Evolutionary conservation across 805 yeast species (phyloP), one percentile per base, ranked within the genome.

Genomic region (Scheffersomyces ergatensis): DNA sequence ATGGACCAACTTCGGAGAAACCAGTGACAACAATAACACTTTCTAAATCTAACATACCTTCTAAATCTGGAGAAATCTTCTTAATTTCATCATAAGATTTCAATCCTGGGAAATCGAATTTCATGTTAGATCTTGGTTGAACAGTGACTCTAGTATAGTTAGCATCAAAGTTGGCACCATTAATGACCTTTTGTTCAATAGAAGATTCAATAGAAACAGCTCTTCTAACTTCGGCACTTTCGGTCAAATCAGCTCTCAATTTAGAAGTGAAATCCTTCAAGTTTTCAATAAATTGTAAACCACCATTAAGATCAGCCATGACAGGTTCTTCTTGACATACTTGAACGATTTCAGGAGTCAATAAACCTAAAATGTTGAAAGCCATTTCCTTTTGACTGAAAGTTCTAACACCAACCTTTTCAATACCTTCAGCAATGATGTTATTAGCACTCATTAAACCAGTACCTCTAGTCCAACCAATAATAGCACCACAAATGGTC

Each of bases 401-500:
- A 33, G 99, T 93, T 72, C 98, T 86, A 36, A 93, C 97, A 58
- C 99, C 98, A 46, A 85, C 74, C 62, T 81, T 80, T 73, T 93
- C 99, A 60, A 93, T 87, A 53, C 97, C 97, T 72, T 90, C 97
- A 46, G 99, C 97, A 65, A 93, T 88, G 63, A 89, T 85, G 74
- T 93, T 93, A 78, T 93, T 93, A 55, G 84, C 97, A 59, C 89
- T 78, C 99, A 93, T 93, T 62, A 93, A 82, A 61, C 99, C 99
- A 45, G 99, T 93, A 69, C 99, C 99, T 78, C 99, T 88, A 49
- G 99, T 93, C 99, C 99, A 93, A 64, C 99, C 99, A 67, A 93
- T 93, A 52, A 93, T 79, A 34, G 99, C 97, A 76, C 99, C 99
- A 69, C 97, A 90, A 46, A 93, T 76, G 44, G 98, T 93, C 72